Evolutionary conservation across 1,284 basidiomycete genomes (phyloP), one percentile per base, ranked within the genome.

Genomic region (Malassezia caprae): DNA sequence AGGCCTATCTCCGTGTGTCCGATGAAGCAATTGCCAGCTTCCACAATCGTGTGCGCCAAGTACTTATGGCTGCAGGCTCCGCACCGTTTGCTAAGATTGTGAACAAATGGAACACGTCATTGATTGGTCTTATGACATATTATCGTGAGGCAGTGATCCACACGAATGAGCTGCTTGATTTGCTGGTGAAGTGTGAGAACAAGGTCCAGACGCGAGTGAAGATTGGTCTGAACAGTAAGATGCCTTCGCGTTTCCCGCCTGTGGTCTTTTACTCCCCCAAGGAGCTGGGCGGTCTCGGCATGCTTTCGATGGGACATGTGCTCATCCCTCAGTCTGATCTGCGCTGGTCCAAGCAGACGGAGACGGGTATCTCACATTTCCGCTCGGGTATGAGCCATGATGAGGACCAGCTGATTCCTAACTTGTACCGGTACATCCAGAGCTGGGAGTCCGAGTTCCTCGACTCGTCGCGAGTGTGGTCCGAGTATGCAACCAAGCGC

Each of bases 11-110:
- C 53, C 87, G 94, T 35, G 91, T 98, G 1, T 96, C 90, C 2
- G 93, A 96, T 71, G 90, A 94, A 31, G 86, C 87, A 64, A 88
- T 99, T 45, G 51, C 62, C 45, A 58, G 57, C 45, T 75, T 75
- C 53, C 63, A 63, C 65, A 75, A 75, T 52, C 62, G 72, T 27
- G 93, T 96, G 63, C 82, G 93, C 52, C 93, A 96, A 76, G 87
- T 98, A 17, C 78, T 99, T 61, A 98, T 99, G 94, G 90, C 90
- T 66, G 96, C 94, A 1, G 94, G 94, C 58, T 93, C 90, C 0
- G 93, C 93, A 0, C 96, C 94, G 0, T 98, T 98, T 82, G 90
- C 88, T 59, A 99, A 99, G 81, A 96, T 99, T 68, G 87, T 96
- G 73, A 98, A 98, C 80, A 96, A 96, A 78, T 96, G 90, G 90